A percentile compares a stretch with the other conserved stretches of the same genome.
Conservation (phyloP, 768 basidiomycete genomes). For the Austroboletus eburneus region DNA sequence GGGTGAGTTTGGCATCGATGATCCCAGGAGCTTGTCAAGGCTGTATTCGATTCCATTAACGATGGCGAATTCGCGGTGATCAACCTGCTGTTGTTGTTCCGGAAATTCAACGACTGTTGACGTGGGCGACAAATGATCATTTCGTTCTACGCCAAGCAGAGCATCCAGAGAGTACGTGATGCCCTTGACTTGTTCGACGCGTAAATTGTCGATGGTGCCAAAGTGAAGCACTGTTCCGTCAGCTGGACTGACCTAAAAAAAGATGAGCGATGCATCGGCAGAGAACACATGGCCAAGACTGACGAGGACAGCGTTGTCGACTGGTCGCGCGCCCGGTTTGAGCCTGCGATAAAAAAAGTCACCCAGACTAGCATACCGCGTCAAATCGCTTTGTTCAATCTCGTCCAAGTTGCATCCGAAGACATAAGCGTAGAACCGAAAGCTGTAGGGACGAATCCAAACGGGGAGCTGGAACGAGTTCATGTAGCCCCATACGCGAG, state of each 20-base stretch:
- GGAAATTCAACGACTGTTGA: slow-evolving; percentile 41
- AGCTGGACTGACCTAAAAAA: slow-evolving; percentile 81
- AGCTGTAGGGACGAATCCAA: slow-evolving; percentile 91
- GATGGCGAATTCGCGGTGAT: slow-evolving; percentile 89
- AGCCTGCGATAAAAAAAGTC: slow-evolving; percentile 93
- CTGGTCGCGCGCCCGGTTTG: slow-evolving; percentile 76
- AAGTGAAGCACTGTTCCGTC: slow-evolving; percentile 93
- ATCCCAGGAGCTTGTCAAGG: slow-evolving; percentile 81
- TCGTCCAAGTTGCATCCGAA: slow-evolving; percentile 96
- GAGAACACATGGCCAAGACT: slow-evolving; percentile 11
- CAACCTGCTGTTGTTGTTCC: slow-evolving; percentile 48
- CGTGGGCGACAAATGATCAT: slow-evolving; percentile 39
- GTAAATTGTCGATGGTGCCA: slow-evolving; percentile 72
- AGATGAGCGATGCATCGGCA: not conserved
- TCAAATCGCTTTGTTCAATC: slow-evolving; percentile 74
- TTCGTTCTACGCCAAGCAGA: slow-evolving; percentile 72
- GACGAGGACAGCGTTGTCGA: slow-evolving; percentile 72
- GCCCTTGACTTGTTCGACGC: slow-evolving; percentile 96
- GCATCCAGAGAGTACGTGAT: slow-evolving; percentile 96
- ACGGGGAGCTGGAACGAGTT: slow-evolving; percentile 91
- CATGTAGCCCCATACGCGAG: slow-evolving; percentile 93
- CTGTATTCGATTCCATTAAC: slow-evolving; percentile 97
- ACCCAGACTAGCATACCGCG: slow-evolving; percentile 79
- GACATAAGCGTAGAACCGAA: slow-evolving; percentile 75
- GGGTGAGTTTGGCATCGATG: slow-evolving; percentile 37